Evolutionary conservation across 1,139 yeast species (phyloP), one percentile per base, ranked within the genome.

Genomic region (Blastobotrys ciferrii): DNA sequence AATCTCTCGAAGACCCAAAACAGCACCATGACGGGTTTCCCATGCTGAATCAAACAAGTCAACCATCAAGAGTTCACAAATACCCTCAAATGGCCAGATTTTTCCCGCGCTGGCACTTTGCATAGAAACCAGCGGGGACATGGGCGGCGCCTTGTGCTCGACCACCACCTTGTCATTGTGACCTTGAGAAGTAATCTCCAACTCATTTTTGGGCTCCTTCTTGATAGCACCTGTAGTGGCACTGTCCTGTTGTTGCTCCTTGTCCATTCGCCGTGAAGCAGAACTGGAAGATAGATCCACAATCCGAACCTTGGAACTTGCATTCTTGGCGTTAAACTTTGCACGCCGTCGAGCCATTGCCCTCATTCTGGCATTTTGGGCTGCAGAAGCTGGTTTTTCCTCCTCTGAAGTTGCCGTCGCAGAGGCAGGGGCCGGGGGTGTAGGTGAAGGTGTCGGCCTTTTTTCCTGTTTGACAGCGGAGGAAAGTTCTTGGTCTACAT

Each of bases 11-110:
- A 94, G 72, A 0, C 98, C 98, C 57, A 92, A 74, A 4, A 96
- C 88, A 0, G 98, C 92, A 36, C 98, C 99, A 67, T 94, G 99
- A 59, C 99, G 81, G 14, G 84, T 76, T 69, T 94, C 98, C 99
- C 99, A 94, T 46, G 78, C 75, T 41, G 87, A 94, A 57, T 85
- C 84, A 63, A 88, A 88, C 51, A 94, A 70, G 60, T 91, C 96
- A 40, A 81, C 81, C 54, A 88, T 72, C 39, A 94, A 68, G 30
- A 91, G 70, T 62, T 89, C 97, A 62, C 85, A 89, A n/a, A 92
- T 84, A n/a, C 97, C 96, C 72, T 91, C 97, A 59, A 91, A 87
- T 50, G 89, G 95, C 98, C 98, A 94, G 0, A 87, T 85, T 43
- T 84, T 73, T 3, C 89, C 92, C 0, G 87, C 82, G 6, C 83